Evolutionary conservation across 2,329 filamentous ascomycete genomes (phyloP), one percentile per base, ranked within the genome.

Genomic region (Xylariaceae sp.): DNA sequence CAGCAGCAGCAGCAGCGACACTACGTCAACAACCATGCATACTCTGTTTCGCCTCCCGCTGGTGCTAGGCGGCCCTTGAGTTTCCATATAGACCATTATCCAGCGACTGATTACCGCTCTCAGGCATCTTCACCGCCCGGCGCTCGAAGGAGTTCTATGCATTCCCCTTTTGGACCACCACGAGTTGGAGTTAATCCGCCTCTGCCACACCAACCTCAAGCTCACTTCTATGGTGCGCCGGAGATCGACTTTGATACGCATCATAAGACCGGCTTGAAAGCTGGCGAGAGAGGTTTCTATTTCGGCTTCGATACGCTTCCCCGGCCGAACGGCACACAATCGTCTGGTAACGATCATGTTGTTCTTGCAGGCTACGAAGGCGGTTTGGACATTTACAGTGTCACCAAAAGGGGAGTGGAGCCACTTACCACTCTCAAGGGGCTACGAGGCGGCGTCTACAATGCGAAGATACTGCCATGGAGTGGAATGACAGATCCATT

Each of bases 381-480:
- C 42, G 86, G 86, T 1, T 68, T 96, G 48, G 87, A 92, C 60
- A 80, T 96, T 12, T 86, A 89, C 61, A 78, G 83, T 26, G 79
- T 95, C 32, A 83, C 84, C 43, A 88, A 86, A 65, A 84, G 85
- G 58, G 87, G 87, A 47, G 70, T 89, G 51, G 86, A 89, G 53
- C 78, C 82, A 27, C 73, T 90, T 32, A 85, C 85, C 26, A 83
- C 83, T 53, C 73, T 96, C 47, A 86, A 87, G 65, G 89, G 89
- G 3, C 75, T 96, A 31, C 83, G 85, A 63, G 92, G 92, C 41
- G 85, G 85, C 27, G 88, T 96, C 1, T 76, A 90, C 60, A 81
- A 87, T 60, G 91, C 91, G 52, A 95, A 92, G 71, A 83, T 96
- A 29, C 71, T 96, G 47, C 85, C 88, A 1, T 89, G 86, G 80